Evolutionary conservation across 2,329 filamentous ascomycete species (phyloP).

Genomic region (Trichoderma endophyticum): DNA sequence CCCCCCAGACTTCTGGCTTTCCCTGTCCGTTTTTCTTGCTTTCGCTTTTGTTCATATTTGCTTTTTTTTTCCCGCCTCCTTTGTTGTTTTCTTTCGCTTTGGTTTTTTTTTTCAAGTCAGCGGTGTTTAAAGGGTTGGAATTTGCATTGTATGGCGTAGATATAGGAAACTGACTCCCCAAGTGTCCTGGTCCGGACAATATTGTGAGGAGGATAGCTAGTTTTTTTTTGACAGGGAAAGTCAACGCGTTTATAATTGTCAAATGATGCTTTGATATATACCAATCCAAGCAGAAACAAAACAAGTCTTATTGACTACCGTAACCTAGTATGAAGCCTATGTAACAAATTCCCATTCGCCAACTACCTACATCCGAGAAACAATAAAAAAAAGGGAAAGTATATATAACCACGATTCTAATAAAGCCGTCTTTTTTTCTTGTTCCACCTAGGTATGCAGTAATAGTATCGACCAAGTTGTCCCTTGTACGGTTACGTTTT

Average conservation of each 20-base stretch:
- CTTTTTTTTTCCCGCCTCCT: neutral
- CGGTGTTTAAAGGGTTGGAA: conserved; percentile 5
- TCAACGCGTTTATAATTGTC: conserved; percentile 11
- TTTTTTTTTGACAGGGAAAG: neutral
- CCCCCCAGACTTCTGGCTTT: neutral
- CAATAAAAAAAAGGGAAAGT: neutral
- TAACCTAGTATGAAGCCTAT: neutral
- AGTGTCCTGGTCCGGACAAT: neutral
- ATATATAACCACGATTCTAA: neutral
- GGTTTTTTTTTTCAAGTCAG: neutral
- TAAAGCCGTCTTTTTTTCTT: neutral
- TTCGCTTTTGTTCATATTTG: neutral
- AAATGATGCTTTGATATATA: neutral
- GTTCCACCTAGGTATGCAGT: neutral
- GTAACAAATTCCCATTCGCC: neutral
- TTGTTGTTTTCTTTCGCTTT: neutral
- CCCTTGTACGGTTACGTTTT: neutral
- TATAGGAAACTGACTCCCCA: neutral
- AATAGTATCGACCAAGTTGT: neutral
- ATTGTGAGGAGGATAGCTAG: neutral
- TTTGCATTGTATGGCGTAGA: conserved; percentile 12
- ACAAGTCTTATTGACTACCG: neutral
- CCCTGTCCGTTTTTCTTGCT: neutral
- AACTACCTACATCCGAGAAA: neutral
- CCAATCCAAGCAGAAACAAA: neutral